phyloP scores from a whole-genome alignment of 2,329 filamentous ascomycete genomes.

The Conoideocrella luteorostrata region DNA sequence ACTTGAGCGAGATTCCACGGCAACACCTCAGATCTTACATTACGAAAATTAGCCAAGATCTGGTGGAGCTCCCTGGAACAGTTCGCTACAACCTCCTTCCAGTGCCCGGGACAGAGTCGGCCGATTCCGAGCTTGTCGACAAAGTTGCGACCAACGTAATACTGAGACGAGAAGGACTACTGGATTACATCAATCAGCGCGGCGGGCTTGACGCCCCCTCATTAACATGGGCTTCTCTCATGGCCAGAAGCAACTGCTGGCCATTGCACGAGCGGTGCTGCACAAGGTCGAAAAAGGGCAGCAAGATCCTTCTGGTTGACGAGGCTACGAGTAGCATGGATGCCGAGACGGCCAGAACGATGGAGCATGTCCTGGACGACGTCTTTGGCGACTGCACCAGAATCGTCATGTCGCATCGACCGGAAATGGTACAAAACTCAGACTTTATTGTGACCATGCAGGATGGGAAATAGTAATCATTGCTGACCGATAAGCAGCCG shows the following conservation, averaged over 20 bases:
- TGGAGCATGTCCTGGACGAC: constrained; percentile 1
- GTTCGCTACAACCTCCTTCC: constrained; percentile 2
- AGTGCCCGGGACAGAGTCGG: too few species aligned
- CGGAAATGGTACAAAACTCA: not conserved
- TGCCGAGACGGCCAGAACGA: not conserved
- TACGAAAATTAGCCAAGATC: constrained; percentile 24
- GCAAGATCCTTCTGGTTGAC: constrained; percentile 4
- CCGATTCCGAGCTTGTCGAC: too few species aligned
- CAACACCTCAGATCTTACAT: constrained; percentile 21
- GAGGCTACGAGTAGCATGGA: constrained; percentile 10
- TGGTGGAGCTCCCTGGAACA: constrained; percentile 11
- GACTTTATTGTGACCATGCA: not conserved
- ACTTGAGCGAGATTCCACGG: constrained; percentile 16
- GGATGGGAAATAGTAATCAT: too few species aligned
- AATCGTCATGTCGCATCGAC: constrained; percentile 4
- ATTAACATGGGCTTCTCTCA: constrained; percentile 8
- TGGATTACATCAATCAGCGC: not conserved
- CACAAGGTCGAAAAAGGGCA: constrained; percentile 1
- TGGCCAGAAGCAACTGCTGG: constrained; percentile 13
- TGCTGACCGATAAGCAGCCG: too few species aligned
- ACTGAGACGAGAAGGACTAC: constrained; percentile 11
- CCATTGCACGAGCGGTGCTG: constrained; percentile 9
- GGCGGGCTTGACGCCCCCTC: constrained; percentile 11
- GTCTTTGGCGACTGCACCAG: constrained; percentile 6
- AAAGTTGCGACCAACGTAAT: constrained; percentile 9